Percentiles rank a stretch among this genome's conserved stretches.
These are phyloP conservation scores for Davidsoniella neocaledoniae DNA, from an alignment of 2,329 filamentous ascomycete genomes.

Conservation along the genomic window DNA sequence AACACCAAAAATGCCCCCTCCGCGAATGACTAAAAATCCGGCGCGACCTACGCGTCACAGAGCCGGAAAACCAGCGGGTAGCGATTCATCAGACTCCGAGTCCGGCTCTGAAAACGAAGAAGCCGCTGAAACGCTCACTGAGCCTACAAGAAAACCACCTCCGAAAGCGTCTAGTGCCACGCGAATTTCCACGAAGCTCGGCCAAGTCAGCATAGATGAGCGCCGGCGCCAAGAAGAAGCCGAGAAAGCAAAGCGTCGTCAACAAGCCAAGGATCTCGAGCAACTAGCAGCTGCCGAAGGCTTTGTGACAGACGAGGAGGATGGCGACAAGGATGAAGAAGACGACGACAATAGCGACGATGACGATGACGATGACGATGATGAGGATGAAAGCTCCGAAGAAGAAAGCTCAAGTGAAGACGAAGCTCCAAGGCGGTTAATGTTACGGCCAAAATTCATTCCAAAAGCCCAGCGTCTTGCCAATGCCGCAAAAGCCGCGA, in stretches of 20 bases:
- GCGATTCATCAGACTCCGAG: slow-evolving; percentile 37
- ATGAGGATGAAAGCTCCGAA: slow-evolving; percentile 21
- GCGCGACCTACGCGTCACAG: slow-evolving; percentile 65
- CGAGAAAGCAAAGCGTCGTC: slow-evolving; percentile 28
- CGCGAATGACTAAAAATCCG: slow-evolving; percentile 89
- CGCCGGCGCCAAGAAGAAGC: slow-evolving; percentile 29
- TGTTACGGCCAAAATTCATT: slow-evolving; percentile 48
- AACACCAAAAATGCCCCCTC: slow-evolving; percentile 40
- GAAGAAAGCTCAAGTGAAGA: slow-evolving; percentile 37
- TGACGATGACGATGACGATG: slow-evolving; percentile 26
- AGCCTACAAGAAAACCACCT: slow-evolving; percentile 26
- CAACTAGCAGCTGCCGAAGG: slow-evolving; percentile 40
- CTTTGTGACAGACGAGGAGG: slow-evolving; percentile 41
- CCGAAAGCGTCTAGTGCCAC: slow-evolving; percentile 40
- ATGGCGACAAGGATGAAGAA: slow-evolving; percentile 17
- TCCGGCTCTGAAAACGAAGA: slow-evolving; percentile 28
- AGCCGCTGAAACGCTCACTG: slow-evolving; percentile 16
- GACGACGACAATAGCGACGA: slow-evolving; percentile 21
- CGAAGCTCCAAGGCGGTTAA: slow-evolving; percentile 36
- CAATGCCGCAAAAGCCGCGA: slow-evolving; percentile 14
- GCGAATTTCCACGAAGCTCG: slow-evolving; percentile 36
- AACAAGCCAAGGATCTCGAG: slow-evolving; percentile 19
- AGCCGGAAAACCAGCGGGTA: slow-evolving; percentile 58
- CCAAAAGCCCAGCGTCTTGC: slow-evolving; percentile 36
- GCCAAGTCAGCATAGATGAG: slow-evolving; percentile 35